phyloP scores from a whole-genome alignment of 306 rosid species.

The Quercus aquifolioides region DNA sequence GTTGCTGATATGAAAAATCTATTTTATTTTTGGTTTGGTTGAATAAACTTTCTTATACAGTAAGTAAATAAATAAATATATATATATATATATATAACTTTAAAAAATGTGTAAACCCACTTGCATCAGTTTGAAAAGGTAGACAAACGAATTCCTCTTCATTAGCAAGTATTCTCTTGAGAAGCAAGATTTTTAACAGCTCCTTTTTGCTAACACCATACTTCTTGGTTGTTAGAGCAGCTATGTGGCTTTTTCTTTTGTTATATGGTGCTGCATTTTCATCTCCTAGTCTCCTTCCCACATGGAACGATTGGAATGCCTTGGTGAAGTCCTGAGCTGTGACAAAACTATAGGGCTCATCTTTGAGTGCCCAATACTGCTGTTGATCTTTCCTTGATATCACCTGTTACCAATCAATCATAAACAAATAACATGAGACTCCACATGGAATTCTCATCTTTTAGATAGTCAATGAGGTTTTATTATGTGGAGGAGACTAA shows the following conservation, averaged over 20 bases:
- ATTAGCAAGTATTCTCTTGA: constrained; percentile 39
- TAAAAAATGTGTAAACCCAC: constrained; percentile 1
- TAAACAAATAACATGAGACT: neutral
- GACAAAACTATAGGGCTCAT: constrained; percentile 28
- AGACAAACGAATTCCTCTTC: constrained; percentile 46
- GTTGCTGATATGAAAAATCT: no score
- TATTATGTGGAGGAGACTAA: neutral
- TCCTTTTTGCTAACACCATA: constrained; percentile 34
- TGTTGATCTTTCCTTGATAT: constrained; percentile 46
- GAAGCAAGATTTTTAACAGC: constrained; percentile 31
- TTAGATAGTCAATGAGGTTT: neutral
- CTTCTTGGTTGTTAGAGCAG: constrained; percentile 31
- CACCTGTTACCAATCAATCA: constrained; percentile 5
- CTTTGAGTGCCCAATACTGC: constrained; percentile 38
- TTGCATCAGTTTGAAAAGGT: constrained; percentile 33
- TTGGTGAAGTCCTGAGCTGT: constrained; percentile 30
- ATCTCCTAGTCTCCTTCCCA: constrained; percentile 30
- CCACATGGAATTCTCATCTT: neutral
- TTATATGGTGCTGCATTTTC: constrained; percentile 36
- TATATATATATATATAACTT: no score
- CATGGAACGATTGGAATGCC: constrained; percentile 34
- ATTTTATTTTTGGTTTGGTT: no score
- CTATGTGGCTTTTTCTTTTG: constrained; percentile 34
- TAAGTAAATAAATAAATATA: no score
- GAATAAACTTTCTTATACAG: no score